A percentile compares a stretch with the other conserved stretches of the same genome.
Conservation (phyloP, 2,329 filamentous ascomycete genomes). For the Alternaria gansuensis region DNA sequence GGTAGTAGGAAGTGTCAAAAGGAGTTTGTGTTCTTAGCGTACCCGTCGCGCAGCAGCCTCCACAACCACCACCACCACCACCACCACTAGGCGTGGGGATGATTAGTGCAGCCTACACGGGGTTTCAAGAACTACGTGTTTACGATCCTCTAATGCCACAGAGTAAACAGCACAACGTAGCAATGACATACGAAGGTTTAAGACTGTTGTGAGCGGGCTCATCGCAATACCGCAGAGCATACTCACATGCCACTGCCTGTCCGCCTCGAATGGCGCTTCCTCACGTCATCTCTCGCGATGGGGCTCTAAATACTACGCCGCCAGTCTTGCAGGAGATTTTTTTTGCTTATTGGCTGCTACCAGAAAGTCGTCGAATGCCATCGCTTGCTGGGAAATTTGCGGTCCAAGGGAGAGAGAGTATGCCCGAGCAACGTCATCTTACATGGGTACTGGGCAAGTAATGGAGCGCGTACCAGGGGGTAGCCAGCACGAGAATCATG, state of each 20-base stretch:
- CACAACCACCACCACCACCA: too few species aligned
- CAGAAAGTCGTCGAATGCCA: slow-evolving; percentile 7
- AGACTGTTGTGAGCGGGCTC: not conserved
- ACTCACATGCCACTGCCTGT: not conserved
- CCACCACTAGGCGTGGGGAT: not conserved
- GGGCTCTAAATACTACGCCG: not conserved
- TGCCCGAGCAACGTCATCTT: slow-evolving; percentile 21
- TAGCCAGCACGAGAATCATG: slow-evolving; percentile 11
- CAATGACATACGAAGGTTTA: not conserved
- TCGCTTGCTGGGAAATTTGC: slow-evolving; percentile 8
- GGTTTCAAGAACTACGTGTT: not conserved
- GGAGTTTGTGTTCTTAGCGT: slow-evolving; percentile 1
- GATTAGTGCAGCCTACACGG: not conserved
- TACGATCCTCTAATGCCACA: not conserved
- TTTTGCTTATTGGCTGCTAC: slow-evolving; percentile 4
- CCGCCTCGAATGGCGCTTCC: not conserved
- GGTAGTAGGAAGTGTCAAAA: not conserved
- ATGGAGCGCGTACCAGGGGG: not conserved
- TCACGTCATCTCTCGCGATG: slow-evolving; percentile 6
- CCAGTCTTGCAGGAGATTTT: not conserved
- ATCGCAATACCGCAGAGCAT: not conserved
- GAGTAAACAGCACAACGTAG: not conserved
- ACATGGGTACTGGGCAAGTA: slow-evolving; percentile 19
- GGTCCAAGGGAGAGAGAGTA: slow-evolving; percentile 12
- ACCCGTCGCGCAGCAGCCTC: not conserved